A percentile compares a stretch with the other conserved stretches of the same genome.
Evolutionary conservation across 768 basidiomycete genomes (phyloP).

Genomic region (Dentipellis fragilis): DNA sequence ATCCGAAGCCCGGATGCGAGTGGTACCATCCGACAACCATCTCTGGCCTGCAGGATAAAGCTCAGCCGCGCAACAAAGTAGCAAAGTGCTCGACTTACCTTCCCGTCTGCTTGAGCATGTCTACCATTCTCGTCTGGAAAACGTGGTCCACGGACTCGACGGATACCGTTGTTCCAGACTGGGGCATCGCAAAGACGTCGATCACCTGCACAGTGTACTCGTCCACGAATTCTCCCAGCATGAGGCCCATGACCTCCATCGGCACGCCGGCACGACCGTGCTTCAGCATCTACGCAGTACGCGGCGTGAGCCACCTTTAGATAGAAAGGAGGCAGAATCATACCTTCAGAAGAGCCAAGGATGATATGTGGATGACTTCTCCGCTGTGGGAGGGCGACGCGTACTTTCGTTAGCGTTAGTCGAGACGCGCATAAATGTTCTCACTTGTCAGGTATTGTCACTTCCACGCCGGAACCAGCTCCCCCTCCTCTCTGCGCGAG

Average conservation of each 20-base stretch:
- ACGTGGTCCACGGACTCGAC: constrained; percentile 99
- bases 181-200: constrained; percentile 99
- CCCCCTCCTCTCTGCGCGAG: constrained; percentile 19
- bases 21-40: constrained; percentile 99
- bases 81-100: constrained; percentile 41
- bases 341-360: constrained; percentile 93
- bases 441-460: constrained; percentile 68
- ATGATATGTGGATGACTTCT: constrained; percentile 95
- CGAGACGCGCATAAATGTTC: constrained; percentile 14
- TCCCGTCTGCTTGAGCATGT: constrained; percentile 99
- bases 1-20: constrained; percentile 98
- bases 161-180: constrained; percentile 93
- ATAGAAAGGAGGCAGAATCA: constrained; percentile 10
- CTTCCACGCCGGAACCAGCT: constrained; percentile 28
- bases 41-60: constrained; percentile 54
- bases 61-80: background rate
- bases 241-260: constrained; percentile 98
- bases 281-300: constrained; percentile 80
- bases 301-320: background rate
- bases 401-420: background rate
- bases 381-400: constrained; percentile 38
- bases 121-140: constrained; percentile 96
- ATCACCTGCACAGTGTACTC: constrained; percentile 92
- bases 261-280: constrained; percentile 98
- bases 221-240: constrained; percentile 97